These are phyloP conservation scores for Dioscorea alata DNA, from an alignment of 106 monocot species.

Conservation along the genomic window DNA sequence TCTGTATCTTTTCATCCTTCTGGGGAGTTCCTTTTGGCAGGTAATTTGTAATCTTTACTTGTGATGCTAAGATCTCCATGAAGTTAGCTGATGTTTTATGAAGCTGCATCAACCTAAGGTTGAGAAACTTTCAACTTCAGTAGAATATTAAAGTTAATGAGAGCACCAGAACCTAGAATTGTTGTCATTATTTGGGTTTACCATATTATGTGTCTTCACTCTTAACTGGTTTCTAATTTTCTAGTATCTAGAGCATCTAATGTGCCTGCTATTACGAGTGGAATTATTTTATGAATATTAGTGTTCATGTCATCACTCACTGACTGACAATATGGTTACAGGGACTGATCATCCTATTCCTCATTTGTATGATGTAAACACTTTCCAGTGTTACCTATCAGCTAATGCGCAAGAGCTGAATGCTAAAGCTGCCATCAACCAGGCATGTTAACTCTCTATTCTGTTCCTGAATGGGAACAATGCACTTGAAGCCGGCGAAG, in stretches of 20 bases:
- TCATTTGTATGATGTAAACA: slow-evolving; percentile 92
- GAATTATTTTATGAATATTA: no score
- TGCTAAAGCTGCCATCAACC: slow-evolving; percentile 77
- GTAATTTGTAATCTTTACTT: slow-evolving; percentile 23
- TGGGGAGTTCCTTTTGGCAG: slow-evolving; percentile 84
- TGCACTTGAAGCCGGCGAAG: neutral
- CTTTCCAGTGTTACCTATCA: slow-evolving; percentile 90
- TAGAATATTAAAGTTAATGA: no score
- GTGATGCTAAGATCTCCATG: no score
- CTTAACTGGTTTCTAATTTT: no score
- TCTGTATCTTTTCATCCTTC: slow-evolving; percentile 99
- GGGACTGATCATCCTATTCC: slow-evolving; percentile 91
- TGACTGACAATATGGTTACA: slow-evolving; percentile 14
- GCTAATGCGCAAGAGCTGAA: slow-evolving; percentile 53
- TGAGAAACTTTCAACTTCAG: no score
- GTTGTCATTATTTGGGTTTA: no score
- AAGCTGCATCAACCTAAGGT: no score
- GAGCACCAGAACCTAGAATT: no score
- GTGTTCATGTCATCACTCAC: neutral
- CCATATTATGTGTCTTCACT: no score
- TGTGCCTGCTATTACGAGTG: no score
- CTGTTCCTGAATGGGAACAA: neutral
- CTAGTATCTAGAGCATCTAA: no score
- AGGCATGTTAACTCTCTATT: slow-evolving; percentile 34
- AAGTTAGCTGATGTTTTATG: no score